Evolutionary conservation across 108 stramenopile genomes (phyloP), one percentile per base, ranked within the genome.

Genomic region (Skeletonema tropicum): DNA sequence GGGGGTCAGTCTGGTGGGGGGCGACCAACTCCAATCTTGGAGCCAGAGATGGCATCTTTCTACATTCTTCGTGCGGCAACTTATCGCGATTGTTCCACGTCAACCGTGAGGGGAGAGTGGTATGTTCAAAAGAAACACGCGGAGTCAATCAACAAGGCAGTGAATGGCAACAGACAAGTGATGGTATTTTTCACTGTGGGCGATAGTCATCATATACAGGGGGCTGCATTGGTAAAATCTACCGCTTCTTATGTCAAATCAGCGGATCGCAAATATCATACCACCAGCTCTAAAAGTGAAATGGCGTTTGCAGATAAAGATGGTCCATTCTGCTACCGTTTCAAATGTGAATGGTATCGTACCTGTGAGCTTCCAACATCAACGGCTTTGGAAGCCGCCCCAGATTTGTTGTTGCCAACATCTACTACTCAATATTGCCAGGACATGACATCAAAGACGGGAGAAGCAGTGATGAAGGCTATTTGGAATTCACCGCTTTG

Each of bases 141-240:
- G 2, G 86, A 90, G 60, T 66, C 67, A 48, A 66, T 92, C 57
- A 94, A 94, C 60, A 26, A 80, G 25, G 83, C 88, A 17, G 89
- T 77, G 26, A 64, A 84, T 29, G 87, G 68, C 36, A 90, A 85
- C 10, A 80, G 74, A 19, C 92, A 95, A 71, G 87, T 95, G 68
- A 93, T 93, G 92, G 39, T 92, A 2, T 92, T 96, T 74, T 90
- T 96, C 70, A 93, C 90, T 3, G 94, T 93, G 0, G 84, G 90
- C 23, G 90, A 89, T 69, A 91, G 90, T 3, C 61, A 84, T 23
- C 91, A 96, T 68, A 91, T 96, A 61, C 94, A 95, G 69, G 94
- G 94, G 15, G 92, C 92, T 31, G 92, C 90, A 4, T 55, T 93
- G 36, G 78, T 95, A 79, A 92, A 88, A 32, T 90, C 89, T 5